Evolutionary conservation across 805 yeast species (phyloP), one percentile per base, ranked within the genome.

Genomic region (Lipomyces anomalus): DNA sequence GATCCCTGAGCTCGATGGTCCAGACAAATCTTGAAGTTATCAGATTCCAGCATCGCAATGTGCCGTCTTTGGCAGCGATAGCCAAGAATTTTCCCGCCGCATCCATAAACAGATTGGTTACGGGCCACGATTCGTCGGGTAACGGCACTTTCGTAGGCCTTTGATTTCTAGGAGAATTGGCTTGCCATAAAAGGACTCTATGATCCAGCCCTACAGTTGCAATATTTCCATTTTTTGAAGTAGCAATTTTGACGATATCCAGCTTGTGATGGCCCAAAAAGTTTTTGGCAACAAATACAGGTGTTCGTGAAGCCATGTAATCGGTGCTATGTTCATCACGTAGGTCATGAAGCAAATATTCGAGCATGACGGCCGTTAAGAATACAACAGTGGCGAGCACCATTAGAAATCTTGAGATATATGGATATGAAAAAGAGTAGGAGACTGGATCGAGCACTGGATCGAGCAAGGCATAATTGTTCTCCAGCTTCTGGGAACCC

Each of bases 191-290:
- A 26, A 78, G 61, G 3, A 85, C 71, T 48, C 72, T 75, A 55
- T 82, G 88, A 56, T 85, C 94, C 58, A 86, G 66, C 3, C 89
- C 90, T 22, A 82, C 73, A 1, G 84, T 78, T 21, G 84, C 70
- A 56, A 83, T 80, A 2, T 86, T 79, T 42, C 78, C 71, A 11
- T 75, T 67, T 18, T 71, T 62, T 11, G 84, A 79, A 0, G 86
- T 74, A n/a, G 71, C 65, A 7, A 83, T 66, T 46, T 72, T 73
- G 28, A 82, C 70, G 3, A 84, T 71, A 60, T 86, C 95, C 40
- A 84, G 65, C 21, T 68, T 64, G 60, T 81, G 89, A 3, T 79
- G 69, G 7, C 70, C 79, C 23, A 67, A 61, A 13, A 71, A 69
- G 43, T 66, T 73, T 65, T 68, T 76, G 56, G 58, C 55, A 47